Conservation (phyloP, 208 protist genomes). For the Trypanosoma congolense region DNA sequence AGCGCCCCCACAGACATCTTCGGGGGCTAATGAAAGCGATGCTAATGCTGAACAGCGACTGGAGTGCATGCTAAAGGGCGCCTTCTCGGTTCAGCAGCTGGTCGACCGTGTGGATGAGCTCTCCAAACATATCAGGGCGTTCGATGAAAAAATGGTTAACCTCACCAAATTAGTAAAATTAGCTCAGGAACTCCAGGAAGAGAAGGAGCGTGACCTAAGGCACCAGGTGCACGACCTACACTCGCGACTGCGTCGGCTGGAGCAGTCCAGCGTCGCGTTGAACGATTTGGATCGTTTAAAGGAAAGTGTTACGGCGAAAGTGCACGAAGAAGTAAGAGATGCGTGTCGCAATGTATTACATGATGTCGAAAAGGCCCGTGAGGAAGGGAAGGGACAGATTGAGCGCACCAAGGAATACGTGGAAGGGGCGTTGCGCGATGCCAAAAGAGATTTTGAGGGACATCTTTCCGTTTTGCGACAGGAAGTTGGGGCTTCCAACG, state of each 20-base stretch:
- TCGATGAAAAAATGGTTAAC: slow-evolving; percentile 80
- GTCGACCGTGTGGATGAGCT: slow-evolving; percentile 50
- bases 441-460: slow-evolving; percentile 19
- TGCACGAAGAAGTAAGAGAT: slow-evolving; percentile 14
- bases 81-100: slow-evolving; percentile 59
- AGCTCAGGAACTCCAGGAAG: slow-evolving; percentile 60
- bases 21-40: slow-evolving; percentile 2
- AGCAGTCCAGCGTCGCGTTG: slow-evolving; percentile 48
- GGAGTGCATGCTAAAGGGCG: slow-evolving; percentile 59
- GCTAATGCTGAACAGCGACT: slow-evolving; percentile 19
- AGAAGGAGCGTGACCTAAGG: slow-evolving; percentile 60
- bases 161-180: slow-evolving; percentile 78
- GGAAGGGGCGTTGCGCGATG: slow-evolving; percentile 19
- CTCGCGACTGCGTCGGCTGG: slow-evolving; percentile 57
- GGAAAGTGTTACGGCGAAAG: neutral
- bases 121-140: slow-evolving; percentile 33
- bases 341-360: neutral
- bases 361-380: neutral
- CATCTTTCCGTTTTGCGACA: neutral
- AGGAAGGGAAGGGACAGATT: slow-evolving; percentile 13
- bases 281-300: slow-evolving; percentile 23
- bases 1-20: neutral
- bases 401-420: slow-evolving; percentile 17
- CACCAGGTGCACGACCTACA: slow-evolving; percentile 63
- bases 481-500: neutral